Conservation (phyloP, 2,329 filamentous ascomycete species). For the Aspergillus sp. region DNA sequence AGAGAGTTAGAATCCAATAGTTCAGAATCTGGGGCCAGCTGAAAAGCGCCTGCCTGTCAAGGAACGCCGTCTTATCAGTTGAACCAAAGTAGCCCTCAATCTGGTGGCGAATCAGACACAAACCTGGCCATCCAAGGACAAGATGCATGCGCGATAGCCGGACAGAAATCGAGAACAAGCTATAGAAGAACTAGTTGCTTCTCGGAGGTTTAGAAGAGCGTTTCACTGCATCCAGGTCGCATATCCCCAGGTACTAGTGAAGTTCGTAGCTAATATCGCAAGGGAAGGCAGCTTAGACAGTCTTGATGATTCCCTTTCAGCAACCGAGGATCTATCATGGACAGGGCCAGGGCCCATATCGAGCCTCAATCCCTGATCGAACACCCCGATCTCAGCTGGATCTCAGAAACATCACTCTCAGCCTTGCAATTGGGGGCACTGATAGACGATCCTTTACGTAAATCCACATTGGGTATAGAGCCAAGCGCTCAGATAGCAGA, state of each 20-base stretch:
- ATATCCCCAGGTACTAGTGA: neutral
- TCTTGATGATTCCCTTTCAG: neutral
- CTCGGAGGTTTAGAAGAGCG: no score
- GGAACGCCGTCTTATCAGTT: neutral
- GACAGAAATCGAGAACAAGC: neutral
- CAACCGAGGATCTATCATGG: neutral
- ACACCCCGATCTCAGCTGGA: neutral
- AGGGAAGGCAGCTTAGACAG: neutral
- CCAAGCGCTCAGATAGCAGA: neutral
- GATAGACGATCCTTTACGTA: conserved; percentile 17
- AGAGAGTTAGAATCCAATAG: neutral
- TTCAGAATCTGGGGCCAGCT: neutral
- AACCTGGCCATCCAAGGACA: neutral
- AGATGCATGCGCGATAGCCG: neutral
- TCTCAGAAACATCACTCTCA: neutral
- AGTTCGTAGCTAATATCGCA: neutral
- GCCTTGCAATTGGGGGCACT: neutral
- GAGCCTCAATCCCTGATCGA: neutral
- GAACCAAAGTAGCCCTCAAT: neutral
- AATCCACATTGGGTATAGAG: neutral
- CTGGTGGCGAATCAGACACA: neutral
- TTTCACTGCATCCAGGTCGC: neutral
- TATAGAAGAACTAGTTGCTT: neutral
- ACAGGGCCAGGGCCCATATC: neutral
- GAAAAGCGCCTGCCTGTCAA: neutral